Conservation (phyloP, 2,329 filamentous ascomycete genomes). For the Helotiales sp. region DNA sequence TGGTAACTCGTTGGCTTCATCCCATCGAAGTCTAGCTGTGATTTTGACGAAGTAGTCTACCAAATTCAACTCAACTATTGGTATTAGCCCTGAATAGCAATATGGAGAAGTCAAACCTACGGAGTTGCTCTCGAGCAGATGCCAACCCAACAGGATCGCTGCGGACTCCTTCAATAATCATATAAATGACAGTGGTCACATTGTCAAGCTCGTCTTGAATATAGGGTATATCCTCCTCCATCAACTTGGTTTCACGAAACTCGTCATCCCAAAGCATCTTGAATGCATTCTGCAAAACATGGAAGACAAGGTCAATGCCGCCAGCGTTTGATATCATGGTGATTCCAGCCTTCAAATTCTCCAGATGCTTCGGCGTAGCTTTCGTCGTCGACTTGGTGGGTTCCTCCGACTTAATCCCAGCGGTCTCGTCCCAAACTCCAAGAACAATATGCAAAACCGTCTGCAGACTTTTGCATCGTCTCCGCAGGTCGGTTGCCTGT, state of each 20-base stretch:
- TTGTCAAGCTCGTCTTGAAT: constrained; percentile 64
- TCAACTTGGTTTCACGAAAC: constrained; percentile 42
- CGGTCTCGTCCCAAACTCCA: constrained; percentile 73
- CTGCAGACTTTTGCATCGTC: constrained; percentile 59
- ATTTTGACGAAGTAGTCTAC: constrained; percentile 74
- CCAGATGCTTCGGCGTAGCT: constrained; percentile 61
- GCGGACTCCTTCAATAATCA: constrained; percentile 61
- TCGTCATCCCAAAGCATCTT: constrained; percentile 42
- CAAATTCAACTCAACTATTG: constrained; percentile 60
- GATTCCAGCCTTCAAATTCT: constrained; percentile 61
- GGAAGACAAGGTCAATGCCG: constrained; percentile 38
- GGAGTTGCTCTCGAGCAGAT: constrained; percentile 48
- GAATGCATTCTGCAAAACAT: constrained; percentile 41
- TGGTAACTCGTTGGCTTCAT: constrained; percentile 66
- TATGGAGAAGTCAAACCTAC: constrained; percentile 47
- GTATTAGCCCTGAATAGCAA: neutral
- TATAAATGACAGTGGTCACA: constrained; percentile 67
- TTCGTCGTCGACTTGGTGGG: constrained; percentile 46
- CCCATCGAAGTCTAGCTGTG: constrained; percentile 73
- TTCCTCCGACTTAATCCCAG: constrained; percentile 49
- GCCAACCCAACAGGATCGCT: constrained; percentile 56
- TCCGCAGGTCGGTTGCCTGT: constrained; percentile 52
- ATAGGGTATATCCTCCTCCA: constrained; percentile 43
- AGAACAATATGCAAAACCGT: constrained; percentile 66
- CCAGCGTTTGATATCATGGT: constrained; percentile 56